Evolutionary conservation across 192 early-diverging fungal species (phyloP), one percentile per base, ranked within the genome.

Genomic region (Coemansia sp.): DNA sequence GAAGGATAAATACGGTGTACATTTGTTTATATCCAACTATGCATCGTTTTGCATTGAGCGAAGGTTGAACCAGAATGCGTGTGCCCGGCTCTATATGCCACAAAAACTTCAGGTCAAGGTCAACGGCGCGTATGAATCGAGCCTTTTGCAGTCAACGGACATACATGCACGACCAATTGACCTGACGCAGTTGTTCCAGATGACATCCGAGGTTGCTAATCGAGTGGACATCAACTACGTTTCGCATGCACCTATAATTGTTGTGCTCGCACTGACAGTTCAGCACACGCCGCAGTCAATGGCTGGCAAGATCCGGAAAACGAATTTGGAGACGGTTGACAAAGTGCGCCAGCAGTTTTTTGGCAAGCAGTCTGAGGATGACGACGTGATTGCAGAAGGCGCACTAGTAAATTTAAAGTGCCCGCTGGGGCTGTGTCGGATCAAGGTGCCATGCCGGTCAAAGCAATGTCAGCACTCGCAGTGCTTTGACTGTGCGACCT

Each of bases 401-500:
- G 88, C 86, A 39, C 81, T 86, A 12, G 65, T 93, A 0, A 88
- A 88, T 8, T 79, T 91, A 23, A 93, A 87, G 61, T 89, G 88
- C 55, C 91, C 91, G 14, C 84, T 92, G 70, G 81, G 90, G 10
- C 85, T 86, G 31, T 84, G 82, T 14, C 85, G 90, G 7, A 92
- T 94, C 39, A 74, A 57, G 0, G 67, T 78, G 17, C 91, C 93
- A 0, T 79, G 73, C 6, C 85, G 89, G 27, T 85, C 89, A 1
- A 71, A 57, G 12, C 66, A 72, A 8, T 94, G 93, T 62, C 63
- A 84, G 38, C 93, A 94, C 66, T 53, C 90, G n/a, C 91, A 94
- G 69, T 94, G 93, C 69, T 94, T 92, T 75, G 93, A 94, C 59
- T 83, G 78, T 12, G 83, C 77, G 6, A 87, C 85, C 1, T 93